A percentile compares a stretch with the other conserved stretches of the same genome.
phyloP scores from a whole-genome alignment of 768 basidiomycete species.

The Collybia nuda region DNA sequence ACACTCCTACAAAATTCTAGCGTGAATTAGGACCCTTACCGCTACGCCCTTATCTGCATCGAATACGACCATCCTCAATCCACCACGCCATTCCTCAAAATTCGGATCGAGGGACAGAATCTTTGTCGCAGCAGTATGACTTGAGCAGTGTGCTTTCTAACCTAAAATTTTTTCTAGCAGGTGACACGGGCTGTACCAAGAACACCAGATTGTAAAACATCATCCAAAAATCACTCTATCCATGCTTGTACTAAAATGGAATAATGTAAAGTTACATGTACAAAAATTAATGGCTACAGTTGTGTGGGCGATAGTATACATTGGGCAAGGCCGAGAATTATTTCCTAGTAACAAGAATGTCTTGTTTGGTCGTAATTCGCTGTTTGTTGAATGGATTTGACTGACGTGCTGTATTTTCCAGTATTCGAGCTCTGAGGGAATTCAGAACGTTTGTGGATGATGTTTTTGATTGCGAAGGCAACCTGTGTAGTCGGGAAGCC shows the following conservation, averaged over 20 bases:
- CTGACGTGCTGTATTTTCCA: slow-evolving; percentile 53
- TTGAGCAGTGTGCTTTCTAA: too few species aligned
- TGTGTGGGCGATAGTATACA: neutral
- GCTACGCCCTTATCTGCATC: too few species aligned
- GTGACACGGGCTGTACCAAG: too few species aligned
- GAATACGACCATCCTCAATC: too few species aligned
- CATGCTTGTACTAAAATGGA: neutral
- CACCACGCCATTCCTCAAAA: too few species aligned
- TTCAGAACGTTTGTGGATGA: slow-evolving; percentile 27
- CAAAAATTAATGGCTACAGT: neutral
- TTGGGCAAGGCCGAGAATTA: neutral
- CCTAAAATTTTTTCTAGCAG: too few species aligned
- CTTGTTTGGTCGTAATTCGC: neutral
- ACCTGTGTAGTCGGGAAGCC: slow-evolving; percentile 6
- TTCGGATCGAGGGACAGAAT: too few species aligned
- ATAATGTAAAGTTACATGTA: neutral
- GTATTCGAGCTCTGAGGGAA: slow-evolving; percentile 53
- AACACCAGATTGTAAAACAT: too few species aligned
- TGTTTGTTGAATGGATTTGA: slow-evolving; percentile 21
- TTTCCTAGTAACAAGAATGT: neutral
- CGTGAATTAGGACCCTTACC: too few species aligned
- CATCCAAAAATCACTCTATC: too few species aligned
- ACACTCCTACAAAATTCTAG: neutral
- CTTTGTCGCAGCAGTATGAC: too few species aligned
- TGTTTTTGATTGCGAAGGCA: slow-evolving; percentile 6